phyloP scores from a whole-genome alignment of 257 asterid species.

The Solanum tarapatanum region DNA sequence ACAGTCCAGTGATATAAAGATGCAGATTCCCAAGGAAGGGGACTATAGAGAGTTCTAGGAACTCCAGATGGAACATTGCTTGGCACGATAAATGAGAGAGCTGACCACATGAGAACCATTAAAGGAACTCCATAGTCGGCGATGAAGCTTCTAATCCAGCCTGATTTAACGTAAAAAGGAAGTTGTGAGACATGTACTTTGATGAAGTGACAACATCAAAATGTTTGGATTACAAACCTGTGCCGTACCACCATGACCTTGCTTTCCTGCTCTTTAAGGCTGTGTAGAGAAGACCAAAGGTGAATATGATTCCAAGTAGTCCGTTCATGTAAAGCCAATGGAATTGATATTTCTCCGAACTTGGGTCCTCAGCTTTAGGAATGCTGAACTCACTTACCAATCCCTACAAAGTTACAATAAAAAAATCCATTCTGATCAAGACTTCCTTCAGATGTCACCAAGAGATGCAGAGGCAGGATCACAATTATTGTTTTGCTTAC shows the following conservation, averaged over 20 bases:
- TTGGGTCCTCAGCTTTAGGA: background rate
- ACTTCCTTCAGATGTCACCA: background rate
- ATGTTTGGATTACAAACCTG: background rate
- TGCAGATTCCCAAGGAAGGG: constrained; percentile 7
- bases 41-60: constrained; percentile 5
- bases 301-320: background rate
- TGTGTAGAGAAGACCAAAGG: constrained; percentile 3
- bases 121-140: constrained; percentile 10
- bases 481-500: background rate
- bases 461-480: background rate
- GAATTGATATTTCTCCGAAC: background rate
- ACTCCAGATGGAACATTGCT: constrained; percentile 2
- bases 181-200: background rate
- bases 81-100: background rate
- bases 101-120: constrained; percentile 5
- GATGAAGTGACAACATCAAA: background rate
- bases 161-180: background rate
- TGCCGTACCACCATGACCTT: constrained; percentile 4
- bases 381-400: background rate
- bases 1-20: constrained; percentile 5
- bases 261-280: constrained; percentile 7
- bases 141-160: background rate
- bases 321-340: constrained; percentile 1
- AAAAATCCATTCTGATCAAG: background rate
- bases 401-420: background rate